A percentile compares a stretch with the other conserved stretches of the same genome.
Evolutionary conservation across 805 yeast species (phyloP).

Genomic region (Millerago galiae): DNA sequence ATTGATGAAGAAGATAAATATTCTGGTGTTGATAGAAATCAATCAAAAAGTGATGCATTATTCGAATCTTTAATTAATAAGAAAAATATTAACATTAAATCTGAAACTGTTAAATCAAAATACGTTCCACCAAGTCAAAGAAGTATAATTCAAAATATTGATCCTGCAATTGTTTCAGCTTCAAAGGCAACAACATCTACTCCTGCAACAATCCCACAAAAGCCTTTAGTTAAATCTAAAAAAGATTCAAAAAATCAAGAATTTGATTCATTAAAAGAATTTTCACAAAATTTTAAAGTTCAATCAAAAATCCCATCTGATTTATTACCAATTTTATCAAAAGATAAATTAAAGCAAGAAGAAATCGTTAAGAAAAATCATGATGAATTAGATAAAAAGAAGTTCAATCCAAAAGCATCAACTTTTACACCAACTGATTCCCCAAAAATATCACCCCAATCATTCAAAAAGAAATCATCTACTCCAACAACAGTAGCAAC

Average conservation of each 20-base stretch:
- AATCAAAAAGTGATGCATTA: constrained; percentile 20
- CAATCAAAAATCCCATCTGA: constrained; percentile 46
- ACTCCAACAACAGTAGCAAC: background rate
- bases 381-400: constrained; percentile 19
- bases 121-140: constrained; percentile 55
- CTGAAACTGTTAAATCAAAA: constrained; percentile 23
- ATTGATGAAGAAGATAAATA: constrained; percentile 94
- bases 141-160: constrained; percentile 38
- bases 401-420: constrained; percentile 64
- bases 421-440: constrained; percentile 49
- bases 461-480: constrained; percentile 2
- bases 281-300: constrained; percentile 75
- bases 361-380: constrained; percentile 38
- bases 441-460: constrained; percentile 15
- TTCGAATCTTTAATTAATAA: constrained; percentile 24
- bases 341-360: constrained; percentile 59
- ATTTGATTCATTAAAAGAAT: constrained; percentile 64
- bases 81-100: constrained; percentile 34
- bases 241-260: constrained; percentile 43
- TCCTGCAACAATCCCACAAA: constrained; percentile 26
- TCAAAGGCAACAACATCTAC: constrained; percentile 21
- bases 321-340: constrained; percentile 61
- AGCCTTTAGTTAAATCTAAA: constrained; percentile 10
- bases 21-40: constrained; percentile 61
- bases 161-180: constrained; percentile 61